These are phyloP conservation scores for Crithidia sp. DNA, from an alignment of 208 protist genomes.

Conservation along the genomic window DNA sequence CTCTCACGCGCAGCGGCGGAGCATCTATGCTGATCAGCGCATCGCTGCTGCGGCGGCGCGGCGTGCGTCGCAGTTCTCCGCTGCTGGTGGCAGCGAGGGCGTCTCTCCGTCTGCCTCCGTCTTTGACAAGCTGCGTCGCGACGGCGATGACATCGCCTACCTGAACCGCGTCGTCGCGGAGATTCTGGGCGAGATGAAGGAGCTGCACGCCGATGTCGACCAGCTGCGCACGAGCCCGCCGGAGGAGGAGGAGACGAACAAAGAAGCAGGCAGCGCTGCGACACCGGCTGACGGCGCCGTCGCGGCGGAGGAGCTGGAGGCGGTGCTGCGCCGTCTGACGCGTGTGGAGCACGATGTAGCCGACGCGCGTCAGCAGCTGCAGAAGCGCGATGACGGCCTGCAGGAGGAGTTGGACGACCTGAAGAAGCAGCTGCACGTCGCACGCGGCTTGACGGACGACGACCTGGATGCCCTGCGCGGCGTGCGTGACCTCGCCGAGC, in stretches of 20 bases:
- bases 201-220: conserved; percentile 75
- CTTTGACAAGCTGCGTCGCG: conserved; percentile 61
- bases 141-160: conserved; percentile 81
- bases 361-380: conserved; percentile 28
- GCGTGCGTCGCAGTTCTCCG: conserved; percentile 11
- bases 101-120: conserved; percentile 13
- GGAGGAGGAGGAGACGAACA: neutral
- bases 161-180: conserved; percentile 93
- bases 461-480: conserved; percentile 44
- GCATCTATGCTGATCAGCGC: conserved; percentile 29
- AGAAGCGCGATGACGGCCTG: conserved; percentile 33
- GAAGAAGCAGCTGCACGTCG: conserved; percentile 34
- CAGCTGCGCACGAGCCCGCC: conserved; percentile 46
- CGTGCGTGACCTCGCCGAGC: conserved; percentile 32
- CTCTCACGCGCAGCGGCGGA: conserved; percentile 18
- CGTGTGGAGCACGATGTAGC: conserved; percentile 39
- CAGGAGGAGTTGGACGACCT: conserved; percentile 48
- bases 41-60: conserved; percentile 19
- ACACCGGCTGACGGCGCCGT: neutral
- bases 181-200: conserved; percentile 85
- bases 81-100: neutral
- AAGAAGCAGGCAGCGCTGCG: neutral
- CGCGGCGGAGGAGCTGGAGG: neutral
- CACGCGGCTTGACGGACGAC: conserved; percentile 41
- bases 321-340: conserved; percentile 25